phyloP scores from a whole-genome alignment of 2,329 filamentous ascomycete species.

The Aspergillus vadensis region DNA sequence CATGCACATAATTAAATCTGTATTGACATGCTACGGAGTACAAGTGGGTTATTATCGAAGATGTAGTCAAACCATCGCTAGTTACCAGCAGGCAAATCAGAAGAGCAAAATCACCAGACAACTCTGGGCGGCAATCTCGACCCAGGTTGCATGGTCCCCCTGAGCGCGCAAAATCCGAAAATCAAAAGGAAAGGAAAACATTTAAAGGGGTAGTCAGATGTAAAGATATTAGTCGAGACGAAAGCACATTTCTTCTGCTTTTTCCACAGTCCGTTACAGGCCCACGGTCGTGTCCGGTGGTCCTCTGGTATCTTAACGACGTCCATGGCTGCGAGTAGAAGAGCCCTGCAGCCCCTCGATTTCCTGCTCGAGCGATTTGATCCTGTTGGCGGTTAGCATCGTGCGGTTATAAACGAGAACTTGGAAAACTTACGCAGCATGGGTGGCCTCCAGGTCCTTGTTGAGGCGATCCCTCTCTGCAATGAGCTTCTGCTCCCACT shows the following conservation, averaged over 20 bases:
- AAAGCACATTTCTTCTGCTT: conserved; percentile 29
- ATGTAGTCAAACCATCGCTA: conserved; percentile 45
- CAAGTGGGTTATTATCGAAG: conserved; percentile 47
- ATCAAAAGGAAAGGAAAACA: conserved; percentile 20
- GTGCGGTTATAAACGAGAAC: background rate
- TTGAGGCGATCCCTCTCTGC: conserved; percentile 97
- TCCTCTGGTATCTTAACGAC: conserved; percentile 63
- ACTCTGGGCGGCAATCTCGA: conserved; percentile 9
- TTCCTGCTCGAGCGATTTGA: conserved; percentile 70
- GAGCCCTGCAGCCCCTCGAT: conserved; percentile 91
- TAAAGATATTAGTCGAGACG: conserved; percentile 35
- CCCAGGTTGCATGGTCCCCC: conserved; percentile 33
- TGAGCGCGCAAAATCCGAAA: conserved; percentile 34
- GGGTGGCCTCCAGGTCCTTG: conserved; percentile 98
- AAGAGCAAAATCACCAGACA: conserved; percentile 36
- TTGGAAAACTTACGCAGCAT: conserved; percentile 64
- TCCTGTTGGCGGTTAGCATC: conserved; percentile 41
- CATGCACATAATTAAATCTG: conserved; percentile 36
- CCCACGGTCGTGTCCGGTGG: conserved; percentile 21
- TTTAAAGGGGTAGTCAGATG: conserved; percentile 39
- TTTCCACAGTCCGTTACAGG: conserved; percentile 23
- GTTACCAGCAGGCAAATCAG: conserved; percentile 42
- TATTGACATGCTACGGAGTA: conserved; percentile 44
- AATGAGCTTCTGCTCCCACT: conserved; percentile 99
- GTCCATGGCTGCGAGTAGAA: conserved; percentile 86